Evolutionary conservation across 2,329 filamentous ascomycete species (phyloP), one percentile per base, ranked within the genome.

Genomic region (Penicillium hordei): DNA sequence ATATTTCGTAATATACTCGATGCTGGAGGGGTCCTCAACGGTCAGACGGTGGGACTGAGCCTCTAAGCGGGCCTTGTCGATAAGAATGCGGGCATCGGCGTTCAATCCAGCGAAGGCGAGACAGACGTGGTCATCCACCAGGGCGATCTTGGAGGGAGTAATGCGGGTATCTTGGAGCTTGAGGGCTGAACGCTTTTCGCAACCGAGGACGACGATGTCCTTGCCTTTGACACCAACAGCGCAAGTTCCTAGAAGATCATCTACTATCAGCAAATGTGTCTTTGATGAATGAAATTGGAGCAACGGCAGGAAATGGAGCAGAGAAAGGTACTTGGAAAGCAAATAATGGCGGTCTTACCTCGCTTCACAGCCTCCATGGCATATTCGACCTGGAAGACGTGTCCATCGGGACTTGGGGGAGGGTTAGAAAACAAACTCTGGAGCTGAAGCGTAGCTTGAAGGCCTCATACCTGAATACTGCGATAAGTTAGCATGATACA

Each of bases 321-420:
- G 49, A n/a, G 19, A 33, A 36, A 46, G 42, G 21, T 17, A 21
- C 21, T 29, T n/a, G 59, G 65, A 42, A 49, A 59, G 53, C 38
- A 49, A 19, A 59, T 61, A 42, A 53, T 31, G 27, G 31, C 27
- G 48, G n/a, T 58, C 63, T 55, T 81, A 94, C 93, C 94, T 91
- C 94, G 83, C 84, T 99, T 99, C 68, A 99, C 94, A 67, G 94
- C 94, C 81, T 99, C 94, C 68, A 96, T 89, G 56, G 94, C 94
- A 85, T 99, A 99, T 84, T 99, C 94, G 72, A 99, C 94, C 80
- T 99, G 94, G 82, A 99, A 99, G 72, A 99, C 94, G 82, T 99
- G 94, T 79, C 94, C 94, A 81, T 99, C 94, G 72, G 94, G 94
- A 86, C 93, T 52, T 97, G 73, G 48, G 57, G 15, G 48, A 48